Percentiles rank a stretch among this genome's conserved stretches.
phyloP scores from a whole-genome alignment of 192 early-diverging fungal genomes.

The Backusella macrospora region DNA sequence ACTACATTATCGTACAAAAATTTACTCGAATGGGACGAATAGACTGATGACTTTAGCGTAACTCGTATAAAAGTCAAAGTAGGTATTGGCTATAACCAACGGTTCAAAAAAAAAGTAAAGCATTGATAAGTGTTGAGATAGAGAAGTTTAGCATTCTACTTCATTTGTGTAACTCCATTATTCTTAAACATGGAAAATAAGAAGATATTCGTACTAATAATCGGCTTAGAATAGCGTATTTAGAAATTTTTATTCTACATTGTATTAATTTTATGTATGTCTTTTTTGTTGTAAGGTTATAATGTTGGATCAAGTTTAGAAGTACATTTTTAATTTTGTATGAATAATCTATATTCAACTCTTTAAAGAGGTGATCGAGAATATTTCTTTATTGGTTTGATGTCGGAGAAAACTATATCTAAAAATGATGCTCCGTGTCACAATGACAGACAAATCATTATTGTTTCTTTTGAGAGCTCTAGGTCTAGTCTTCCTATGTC shows the following conservation, averaged over 20 bases:
- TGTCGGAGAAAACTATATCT: not conserved
- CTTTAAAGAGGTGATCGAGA: not conserved
- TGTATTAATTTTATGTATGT: not conserved
- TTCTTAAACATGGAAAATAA: not conserved
- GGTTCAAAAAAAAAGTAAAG: not conserved
- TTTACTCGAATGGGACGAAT: not conserved
- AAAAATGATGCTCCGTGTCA: not conserved
- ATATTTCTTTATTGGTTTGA: conserved; percentile 7
- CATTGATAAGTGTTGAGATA: not conserved
- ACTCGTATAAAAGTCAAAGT: not conserved
- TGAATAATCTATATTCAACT: not conserved
- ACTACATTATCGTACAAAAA: not conserved
- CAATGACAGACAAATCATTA: not conserved
- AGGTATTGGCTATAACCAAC: not conserved
- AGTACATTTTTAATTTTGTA: not conserved
- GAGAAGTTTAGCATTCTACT: no score
- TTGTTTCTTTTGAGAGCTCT: no score
- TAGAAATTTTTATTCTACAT: not conserved
- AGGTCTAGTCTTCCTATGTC: no score
- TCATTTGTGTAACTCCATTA: not conserved
- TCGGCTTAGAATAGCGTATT: not conserved
- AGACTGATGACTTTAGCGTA: not conserved
- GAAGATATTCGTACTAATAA: not conserved
- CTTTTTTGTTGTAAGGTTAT: not conserved
- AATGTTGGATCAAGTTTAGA: not conserved